A percentile compares a stretch with the other conserved stretches of the same genome.
Evolutionary conservation across 352 stramenopile genomes (phyloP).

Genomic region (Phytophthora capsici): DNA sequence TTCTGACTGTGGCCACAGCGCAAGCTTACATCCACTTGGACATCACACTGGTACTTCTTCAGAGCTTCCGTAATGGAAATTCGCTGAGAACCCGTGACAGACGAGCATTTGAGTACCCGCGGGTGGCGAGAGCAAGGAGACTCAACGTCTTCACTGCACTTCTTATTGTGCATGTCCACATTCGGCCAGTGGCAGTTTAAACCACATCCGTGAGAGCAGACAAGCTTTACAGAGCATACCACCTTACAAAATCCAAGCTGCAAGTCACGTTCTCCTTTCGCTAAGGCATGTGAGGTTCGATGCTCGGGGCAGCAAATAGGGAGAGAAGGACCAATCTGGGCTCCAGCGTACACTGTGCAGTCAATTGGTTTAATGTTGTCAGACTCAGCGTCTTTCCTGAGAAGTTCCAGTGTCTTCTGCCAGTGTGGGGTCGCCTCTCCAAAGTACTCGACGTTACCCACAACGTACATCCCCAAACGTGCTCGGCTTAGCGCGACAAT

Average conservation of each 20-base stretch:
- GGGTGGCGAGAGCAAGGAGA: slow-evolving; percentile 75
- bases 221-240: slow-evolving; percentile 59
- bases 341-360: slow-evolving; percentile 47
- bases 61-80: slow-evolving; percentile 52
- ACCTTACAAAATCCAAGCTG: slow-evolving; percentile 80
- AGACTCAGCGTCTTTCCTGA: slow-evolving; percentile 49
- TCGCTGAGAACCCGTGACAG: slow-evolving; percentile 41
- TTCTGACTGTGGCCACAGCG: slow-evolving; percentile 68
- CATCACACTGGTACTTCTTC: slow-evolving; percentile 59
- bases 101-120: slow-evolving; percentile 51
- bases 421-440: slow-evolving; percentile 66
- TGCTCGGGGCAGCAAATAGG: slow-evolving; percentile 86
- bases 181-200: slow-evolving; percentile 76
- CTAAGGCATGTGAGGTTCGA: slow-evolving; percentile 42
- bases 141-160: slow-evolving; percentile 59
- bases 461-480: slow-evolving; percentile 84
- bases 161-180: slow-evolving; percentile 61
- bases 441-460: slow-evolving; percentile 88
- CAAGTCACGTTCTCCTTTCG: slow-evolving; percentile 49
- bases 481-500: slow-evolving; percentile 89
- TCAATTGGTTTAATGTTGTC: slow-evolving; percentile 41
- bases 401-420: slow-evolving; percentile 71
- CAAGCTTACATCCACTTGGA: slow-evolving; percentile 58
- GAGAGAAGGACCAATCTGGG: slow-evolving; percentile 58
- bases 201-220: slow-evolving; percentile 73